Percentiles rank a stretch among this genome's conserved stretches.
Conservation (phyloP, 2,329 filamentous ascomycete genomes). For the Penicillium thymicola region DNA sequence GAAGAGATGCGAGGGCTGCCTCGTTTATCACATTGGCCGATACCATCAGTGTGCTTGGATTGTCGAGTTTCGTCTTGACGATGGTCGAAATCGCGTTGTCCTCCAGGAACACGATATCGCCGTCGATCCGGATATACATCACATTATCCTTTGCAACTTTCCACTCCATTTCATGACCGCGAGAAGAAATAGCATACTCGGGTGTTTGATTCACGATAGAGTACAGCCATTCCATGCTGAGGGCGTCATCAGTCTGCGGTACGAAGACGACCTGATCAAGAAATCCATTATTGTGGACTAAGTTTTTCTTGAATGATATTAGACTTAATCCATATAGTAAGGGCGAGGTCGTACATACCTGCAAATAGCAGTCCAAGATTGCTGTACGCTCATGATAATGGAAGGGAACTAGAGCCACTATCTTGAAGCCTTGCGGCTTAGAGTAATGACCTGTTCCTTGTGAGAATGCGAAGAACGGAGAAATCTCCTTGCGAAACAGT, state of each 20-base stretch:
- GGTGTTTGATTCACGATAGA: slow-evolving; percentile 28
- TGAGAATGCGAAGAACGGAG: slow-evolving; percentile 34
- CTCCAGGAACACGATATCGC: slow-evolving; percentile 44
- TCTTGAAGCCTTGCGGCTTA: slow-evolving; percentile 37
- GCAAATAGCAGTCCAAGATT: slow-evolving; percentile 44
- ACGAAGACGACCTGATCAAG: slow-evolving; percentile 45
- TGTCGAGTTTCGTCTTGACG: slow-evolving; percentile 51
- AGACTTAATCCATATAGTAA: background rate
- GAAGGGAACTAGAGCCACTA: slow-evolving; percentile 43
- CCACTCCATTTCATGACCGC: slow-evolving; percentile 13
- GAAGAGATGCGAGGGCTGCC: slow-evolving; percentile 53
- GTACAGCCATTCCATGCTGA: slow-evolving; percentile 38
- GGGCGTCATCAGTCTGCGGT: slow-evolving; percentile 36
- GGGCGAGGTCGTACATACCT: slow-evolving; percentile 21
- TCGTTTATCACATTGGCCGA: slow-evolving; percentile 59
- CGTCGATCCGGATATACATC: slow-evolving; percentile 46
- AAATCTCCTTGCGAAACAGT: slow-evolving; percentile 21
- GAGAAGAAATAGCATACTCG: slow-evolving; percentile 27
- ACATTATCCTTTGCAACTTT: slow-evolving; percentile 22
- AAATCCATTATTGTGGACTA: slow-evolving; percentile 40
- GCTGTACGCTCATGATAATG: slow-evolving; percentile 32
- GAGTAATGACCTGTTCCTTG: slow-evolving; percentile 22
- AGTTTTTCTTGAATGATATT: slow-evolving; percentile 31
- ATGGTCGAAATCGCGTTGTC: slow-evolving; percentile 52
- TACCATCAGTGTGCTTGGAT: slow-evolving; percentile 52